Conservation (phyloP, 495 filamentous ascomycete species). For the Pyrenula massariospora region DNA sequence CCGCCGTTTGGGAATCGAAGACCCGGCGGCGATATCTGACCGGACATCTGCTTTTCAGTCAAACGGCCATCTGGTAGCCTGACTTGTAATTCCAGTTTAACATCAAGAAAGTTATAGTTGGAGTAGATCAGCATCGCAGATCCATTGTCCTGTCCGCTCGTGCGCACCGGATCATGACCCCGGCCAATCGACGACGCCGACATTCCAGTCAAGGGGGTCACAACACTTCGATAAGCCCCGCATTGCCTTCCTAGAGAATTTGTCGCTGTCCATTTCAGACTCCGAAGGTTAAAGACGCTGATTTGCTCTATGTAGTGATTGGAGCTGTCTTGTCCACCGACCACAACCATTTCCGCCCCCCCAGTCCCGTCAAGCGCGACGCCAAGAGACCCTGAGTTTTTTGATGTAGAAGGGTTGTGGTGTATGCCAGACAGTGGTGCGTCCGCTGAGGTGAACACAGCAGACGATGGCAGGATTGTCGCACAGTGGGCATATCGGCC, state of each 20-base stretch:
- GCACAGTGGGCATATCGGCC: slow-evolving; percentile 96
- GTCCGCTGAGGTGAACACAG: slow-evolving; percentile 68
- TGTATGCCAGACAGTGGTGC: slow-evolving; percentile 78
- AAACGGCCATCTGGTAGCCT: slow-evolving; percentile 74
- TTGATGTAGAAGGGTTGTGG: slow-evolving; percentile 69
- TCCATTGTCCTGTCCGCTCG: slow-evolving; percentile 23
- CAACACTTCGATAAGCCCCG: slow-evolving; percentile 91
- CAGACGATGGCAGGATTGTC: slow-evolving; percentile 78
- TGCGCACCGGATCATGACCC: slow-evolving; percentile 1
- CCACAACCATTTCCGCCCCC: slow-evolving; percentile 93
- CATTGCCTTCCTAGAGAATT: slow-evolving; percentile 76
- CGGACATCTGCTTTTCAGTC: slow-evolving; percentile 79
- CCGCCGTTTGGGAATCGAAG: slow-evolving; percentile 92
- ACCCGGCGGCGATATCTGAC: slow-evolving; percentile 76
- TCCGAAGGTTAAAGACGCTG: slow-evolving; percentile 95
- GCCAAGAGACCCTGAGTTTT: slow-evolving; percentile 75
- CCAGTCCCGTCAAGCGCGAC: slow-evolving; percentile 81
- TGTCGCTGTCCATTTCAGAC: slow-evolving; percentile 88
- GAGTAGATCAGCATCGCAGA: slow-evolving; percentile 89
- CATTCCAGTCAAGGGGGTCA: slow-evolving; percentile 66
- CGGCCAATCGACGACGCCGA: slow-evolving; percentile 60
- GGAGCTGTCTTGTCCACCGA: slow-evolving; percentile 91
- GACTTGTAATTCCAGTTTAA: slow-evolving; percentile 89
- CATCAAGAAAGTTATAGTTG: slow-evolving; percentile 96
- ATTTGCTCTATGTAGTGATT: slow-evolving; percentile 99